Percentiles rank a stretch among this genome's conserved stretches.
These are phyloP conservation scores for Fusarium foetens DNA, from an alignment of 2,329 filamentous ascomycete genomes.

Conservation along the genomic window DNA sequence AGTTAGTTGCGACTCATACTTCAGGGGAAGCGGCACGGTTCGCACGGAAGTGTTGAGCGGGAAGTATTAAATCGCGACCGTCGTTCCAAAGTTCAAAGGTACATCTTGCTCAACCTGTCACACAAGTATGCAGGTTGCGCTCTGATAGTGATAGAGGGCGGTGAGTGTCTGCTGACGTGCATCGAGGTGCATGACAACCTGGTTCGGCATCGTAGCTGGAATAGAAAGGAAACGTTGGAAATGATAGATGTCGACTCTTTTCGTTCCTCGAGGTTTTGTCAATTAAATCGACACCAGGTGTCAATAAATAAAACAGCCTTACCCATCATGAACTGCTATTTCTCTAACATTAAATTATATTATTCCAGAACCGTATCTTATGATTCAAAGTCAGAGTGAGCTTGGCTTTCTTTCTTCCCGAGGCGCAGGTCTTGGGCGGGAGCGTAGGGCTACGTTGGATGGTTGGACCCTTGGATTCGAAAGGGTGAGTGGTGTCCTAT, in stretches of 20 bases:
- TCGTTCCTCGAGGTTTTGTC: neutral
- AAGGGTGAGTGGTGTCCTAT: neutral
- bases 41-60: slow-evolving; percentile 10
- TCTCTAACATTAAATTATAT: neutral
- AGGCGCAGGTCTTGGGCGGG: neutral
- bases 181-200: slow-evolving; percentile 19
- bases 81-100: neutral
- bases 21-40: slow-evolving; percentile 26
- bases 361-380: neutral
- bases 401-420: neutral
- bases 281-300: neutral
- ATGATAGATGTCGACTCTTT: neutral
- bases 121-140: slow-evolving; percentile 15
- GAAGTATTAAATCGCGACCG: neutral
- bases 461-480: slow-evolving; percentile 30
- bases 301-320: neutral
- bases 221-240: neutral
- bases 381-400: neutral
- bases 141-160: slow-evolving; percentile 23
- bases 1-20: slow-evolving; percentile 7
- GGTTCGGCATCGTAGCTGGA: neutral
- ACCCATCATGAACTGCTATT: neutral
- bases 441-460: slow-evolving; percentile 9
- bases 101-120: slow-evolving; percentile 11
- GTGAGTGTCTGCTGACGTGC: slow-evolving; percentile 38